Percentiles rank a stretch among this genome's conserved stretches.
Conservation (phyloP, 305 asterid genomes). For the Solanum hybrid region DNA sequence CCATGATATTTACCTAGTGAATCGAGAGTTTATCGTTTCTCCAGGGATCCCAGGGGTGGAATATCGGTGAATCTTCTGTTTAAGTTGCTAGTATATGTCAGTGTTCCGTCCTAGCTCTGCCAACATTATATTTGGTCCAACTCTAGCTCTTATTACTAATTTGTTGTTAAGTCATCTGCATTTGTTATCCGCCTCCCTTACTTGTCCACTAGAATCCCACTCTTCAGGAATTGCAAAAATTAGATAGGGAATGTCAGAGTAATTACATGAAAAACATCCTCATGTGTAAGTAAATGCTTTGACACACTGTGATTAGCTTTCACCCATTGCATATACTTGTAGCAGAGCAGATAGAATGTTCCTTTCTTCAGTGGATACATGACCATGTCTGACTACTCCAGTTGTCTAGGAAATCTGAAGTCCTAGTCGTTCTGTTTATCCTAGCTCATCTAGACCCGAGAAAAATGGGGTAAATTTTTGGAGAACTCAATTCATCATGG, state of each 20-base stretch:
- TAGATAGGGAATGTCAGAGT: not conserved
- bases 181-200: not conserved
- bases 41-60: not conserved
- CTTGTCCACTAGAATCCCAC: not conserved
- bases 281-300: not conserved
- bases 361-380: not conserved
- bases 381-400: not conserved
- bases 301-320: not conserved
- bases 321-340: not conserved
- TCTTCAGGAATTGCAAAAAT: not conserved
- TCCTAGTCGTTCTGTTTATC: not conserved
- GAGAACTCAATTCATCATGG: constrained; percentile 5
- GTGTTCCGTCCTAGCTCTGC: not conserved
- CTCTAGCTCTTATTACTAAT: not conserved
- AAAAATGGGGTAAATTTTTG: not conserved
- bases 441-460: not conserved
- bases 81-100: not conserved
- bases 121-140: not conserved
- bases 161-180: not conserved
- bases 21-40: not conserved
- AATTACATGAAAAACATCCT: not conserved
- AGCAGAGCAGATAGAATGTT: not conserved
- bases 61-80: not conserved
- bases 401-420: not conserved
- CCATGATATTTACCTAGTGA: not conserved